Conservation (phyloP, 2,329 filamentous ascomycete genomes). For the Trichophyton simii region DNA sequence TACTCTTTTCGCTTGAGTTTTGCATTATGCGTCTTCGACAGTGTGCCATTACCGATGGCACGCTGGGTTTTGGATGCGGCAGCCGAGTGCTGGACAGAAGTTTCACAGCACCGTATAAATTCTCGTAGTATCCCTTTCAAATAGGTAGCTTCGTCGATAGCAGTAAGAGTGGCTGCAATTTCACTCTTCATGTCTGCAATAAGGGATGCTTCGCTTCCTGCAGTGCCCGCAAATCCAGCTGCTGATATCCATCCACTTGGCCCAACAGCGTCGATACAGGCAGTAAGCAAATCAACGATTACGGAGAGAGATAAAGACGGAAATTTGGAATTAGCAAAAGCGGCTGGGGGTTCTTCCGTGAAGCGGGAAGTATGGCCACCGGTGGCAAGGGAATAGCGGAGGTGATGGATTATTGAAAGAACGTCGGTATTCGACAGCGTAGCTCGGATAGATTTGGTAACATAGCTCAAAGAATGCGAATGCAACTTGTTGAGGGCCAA, state of each 20-base stretch:
- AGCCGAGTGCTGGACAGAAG: conserved; percentile 1
- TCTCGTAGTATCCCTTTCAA: conserved; percentile 37
- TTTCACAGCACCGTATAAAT: conserved; percentile 31
- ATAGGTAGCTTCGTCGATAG: conserved; percentile 37
- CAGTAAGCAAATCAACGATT: conserved; percentile 32
- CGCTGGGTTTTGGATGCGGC: background rate
- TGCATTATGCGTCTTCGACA: conserved; percentile 8
- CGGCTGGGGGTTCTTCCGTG: conserved; percentile 28
- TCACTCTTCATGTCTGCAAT: conserved; percentile 38
- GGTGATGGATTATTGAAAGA: conserved; percentile 31
- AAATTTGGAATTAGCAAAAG: conserved; percentile 25
- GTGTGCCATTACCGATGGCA: conserved; percentile 5
- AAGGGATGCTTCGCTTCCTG: conserved; percentile 31
- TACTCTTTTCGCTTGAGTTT: conserved; percentile 25
- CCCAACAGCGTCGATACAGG: conserved; percentile 36
- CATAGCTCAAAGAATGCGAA: conserved; percentile 20
- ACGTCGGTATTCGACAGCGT: conserved; percentile 29
- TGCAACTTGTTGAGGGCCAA: conserved; percentile 27
- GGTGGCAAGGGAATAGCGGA: conserved; percentile 32
- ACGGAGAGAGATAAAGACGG: conserved; percentile 28
- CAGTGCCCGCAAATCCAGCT: conserved; percentile 21
- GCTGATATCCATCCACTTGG: conserved; percentile 37
- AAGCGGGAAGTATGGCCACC: conserved; percentile 33
- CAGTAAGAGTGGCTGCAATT: conserved; percentile 35
- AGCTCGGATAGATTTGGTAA: conserved; percentile 27